A percentile compares a stretch with the other conserved stretches of the same genome.
Evolutionary conservation across 306 rosid species (phyloP).

Genomic region (Pachyrhizus erosus): DNA sequence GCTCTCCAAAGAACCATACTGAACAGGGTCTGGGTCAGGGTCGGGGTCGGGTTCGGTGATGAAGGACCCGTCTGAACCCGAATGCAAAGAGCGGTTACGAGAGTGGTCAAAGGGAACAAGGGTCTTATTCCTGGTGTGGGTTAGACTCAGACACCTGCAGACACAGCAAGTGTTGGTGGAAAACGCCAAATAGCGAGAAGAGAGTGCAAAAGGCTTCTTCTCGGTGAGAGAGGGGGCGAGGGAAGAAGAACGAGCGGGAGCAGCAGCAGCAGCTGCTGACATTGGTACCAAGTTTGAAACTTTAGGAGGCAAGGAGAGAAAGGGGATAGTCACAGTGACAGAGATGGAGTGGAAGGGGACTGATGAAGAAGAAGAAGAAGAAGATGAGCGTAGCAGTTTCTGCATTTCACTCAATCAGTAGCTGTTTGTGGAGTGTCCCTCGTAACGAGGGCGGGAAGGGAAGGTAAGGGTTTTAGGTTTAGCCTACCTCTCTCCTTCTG

Average conservation of each 20-base stretch:
- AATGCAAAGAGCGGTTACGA: neutral
- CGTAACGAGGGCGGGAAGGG: too few species aligned
- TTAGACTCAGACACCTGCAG: neutral
- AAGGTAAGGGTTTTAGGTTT: too few species aligned
- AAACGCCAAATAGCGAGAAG: neutral
- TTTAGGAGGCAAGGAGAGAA: neutral
- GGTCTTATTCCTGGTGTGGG: neutral
- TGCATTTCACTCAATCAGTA: constrained; percentile 9
- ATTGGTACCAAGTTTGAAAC: neutral
- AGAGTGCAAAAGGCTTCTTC: neutral
- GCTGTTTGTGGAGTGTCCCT: too few species aligned
- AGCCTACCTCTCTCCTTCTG: too few species aligned
- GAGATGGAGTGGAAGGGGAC: neutral
- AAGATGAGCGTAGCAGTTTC: neutral
- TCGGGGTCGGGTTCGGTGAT: constrained; percentile 36
- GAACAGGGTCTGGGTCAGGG: neutral
- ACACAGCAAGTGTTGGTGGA: neutral
- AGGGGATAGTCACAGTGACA: neutral
- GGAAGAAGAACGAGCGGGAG: too few species aligned
- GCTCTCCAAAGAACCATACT: neutral
- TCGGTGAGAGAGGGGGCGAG: neutral
- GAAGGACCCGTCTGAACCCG: constrained; percentile 44
- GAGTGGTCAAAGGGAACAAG: neutral
- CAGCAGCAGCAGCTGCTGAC: neutral
- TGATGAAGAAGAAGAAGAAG: neutral